Percentiles rank a stretch among this genome's conserved stretches.
phyloP scores from a whole-genome alignment of 441 rosid species.

The Adansonia madagascariensis region DNA sequence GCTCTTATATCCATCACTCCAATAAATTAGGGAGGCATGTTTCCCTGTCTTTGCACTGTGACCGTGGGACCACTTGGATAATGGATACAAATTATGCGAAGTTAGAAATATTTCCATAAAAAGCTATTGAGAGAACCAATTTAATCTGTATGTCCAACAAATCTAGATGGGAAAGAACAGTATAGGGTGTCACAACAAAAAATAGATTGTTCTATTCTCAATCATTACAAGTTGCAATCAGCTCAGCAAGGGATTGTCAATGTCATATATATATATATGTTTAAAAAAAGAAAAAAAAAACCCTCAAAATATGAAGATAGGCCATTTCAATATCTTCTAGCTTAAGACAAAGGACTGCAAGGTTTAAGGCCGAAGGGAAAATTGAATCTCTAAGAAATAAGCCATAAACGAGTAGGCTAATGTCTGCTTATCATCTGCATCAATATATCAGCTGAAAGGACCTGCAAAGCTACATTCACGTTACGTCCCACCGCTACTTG shows the following conservation, averaged over 20 bases:
- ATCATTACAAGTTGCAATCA: constrained; percentile 35
- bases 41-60: not conserved
- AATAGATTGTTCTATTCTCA: constrained; percentile 19
- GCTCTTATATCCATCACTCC: not conserved
- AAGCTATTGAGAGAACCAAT: constrained; percentile 10
- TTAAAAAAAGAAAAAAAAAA: not conserved
- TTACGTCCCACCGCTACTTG: constrained; percentile 22
- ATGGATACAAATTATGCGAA: not conserved
- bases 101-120: not conserved
- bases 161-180: not conserved
- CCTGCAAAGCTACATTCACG: constrained; percentile 17
- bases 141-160: constrained; percentile 9
- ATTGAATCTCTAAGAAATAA: constrained; percentile 29
- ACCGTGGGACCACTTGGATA: not conserved
- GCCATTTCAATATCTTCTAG: not conserved
- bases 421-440: constrained; percentile 30
- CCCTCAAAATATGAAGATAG: constrained; percentile 21
- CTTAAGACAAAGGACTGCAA: constrained; percentile 24
- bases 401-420: constrained; percentile 19
- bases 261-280: too few species aligned
- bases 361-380: constrained; percentile 29
- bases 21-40: not conserved
- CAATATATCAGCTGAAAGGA: constrained; percentile 15
- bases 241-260: constrained; percentile 28
- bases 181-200: constrained; percentile 28